Base-by-base conservation (phyloP, 495 filamentous ascomycete species). In the Podospora australis region DNA sequence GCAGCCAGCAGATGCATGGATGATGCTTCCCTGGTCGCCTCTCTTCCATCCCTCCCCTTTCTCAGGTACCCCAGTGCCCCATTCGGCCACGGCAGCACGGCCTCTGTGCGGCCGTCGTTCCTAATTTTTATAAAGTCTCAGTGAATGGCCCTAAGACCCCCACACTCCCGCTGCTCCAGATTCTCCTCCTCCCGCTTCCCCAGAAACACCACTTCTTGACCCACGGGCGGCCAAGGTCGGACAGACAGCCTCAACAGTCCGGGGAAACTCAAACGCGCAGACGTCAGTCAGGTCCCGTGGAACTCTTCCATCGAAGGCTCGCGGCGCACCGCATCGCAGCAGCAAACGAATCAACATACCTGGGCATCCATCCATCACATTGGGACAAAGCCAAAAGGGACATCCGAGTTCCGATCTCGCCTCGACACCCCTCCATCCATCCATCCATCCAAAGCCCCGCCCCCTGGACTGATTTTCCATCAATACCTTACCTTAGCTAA, bases 81-180 rank as follows among this genome's bases (percentile, higher is more conserved):
- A 54, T 54, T 43, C 23, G 52, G 52, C 36, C 52, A 50, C 52
- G 42, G 46, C 46, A 46, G 43, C 46, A 44, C 45, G 43, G 47
- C 54, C 40, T 44, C 45, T 20, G 13, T 25, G 45, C 28, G 28
- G 25, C 55, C 47, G 40, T 46, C 34, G n/a, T 36, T 16, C 46
- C 45, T 13, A 6, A n/a, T 36, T 43, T 23, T 48, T 53, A 35
- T 39, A 50, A 49, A 53, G 36, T 46, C 48, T 39, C 39, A 48
- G 35, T 44, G 38, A 43, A 56, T 49, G 44, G 24, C 22, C 40
- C 30, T 21, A 49, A 62, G 58, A 64, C 61, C 61, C 61, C 61
- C 61, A 64, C 61, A 57, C 61, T 56, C 56, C 58, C 53, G 50
- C 50, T 54, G 50, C 56, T 47, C 43, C 45, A 36, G 45, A 44